These are phyloP conservation scores for Skeletonema potamos DNA, from an alignment of 108 stramenopile species.

Conservation along the genomic window DNA sequence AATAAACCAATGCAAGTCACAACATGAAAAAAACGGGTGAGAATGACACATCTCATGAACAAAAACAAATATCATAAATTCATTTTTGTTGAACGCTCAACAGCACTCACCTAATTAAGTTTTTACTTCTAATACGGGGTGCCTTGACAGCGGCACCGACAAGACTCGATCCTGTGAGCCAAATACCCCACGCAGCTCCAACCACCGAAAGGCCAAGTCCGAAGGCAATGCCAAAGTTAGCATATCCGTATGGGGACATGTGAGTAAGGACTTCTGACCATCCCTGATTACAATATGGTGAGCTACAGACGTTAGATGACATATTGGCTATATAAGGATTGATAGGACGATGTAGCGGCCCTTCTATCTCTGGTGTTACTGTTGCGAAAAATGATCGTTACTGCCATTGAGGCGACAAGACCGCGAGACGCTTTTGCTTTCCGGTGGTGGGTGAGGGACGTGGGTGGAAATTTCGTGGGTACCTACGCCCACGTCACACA, in stretches of 20 bases:
- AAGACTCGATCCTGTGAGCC: constrained; percentile 93
- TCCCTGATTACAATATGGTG: constrained; percentile 83
- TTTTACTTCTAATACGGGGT: constrained; percentile 97
- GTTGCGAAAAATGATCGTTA: constrained; percentile 1
- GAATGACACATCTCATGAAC: constrained; percentile 3
- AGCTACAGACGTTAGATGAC: constrained; percentile 55
- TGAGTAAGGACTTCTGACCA: constrained; percentile 98
- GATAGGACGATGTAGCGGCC: neutral
- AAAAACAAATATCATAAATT: neutral
- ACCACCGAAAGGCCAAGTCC: constrained; percentile 95
- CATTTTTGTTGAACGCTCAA: neutral
- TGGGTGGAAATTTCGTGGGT: neutral
- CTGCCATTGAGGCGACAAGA: neutral
- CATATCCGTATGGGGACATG: constrained; percentile 98
- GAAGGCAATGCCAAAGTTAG: constrained; percentile 96
- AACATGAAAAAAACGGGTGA: constrained; percentile 1
- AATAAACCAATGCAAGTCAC: neutral
- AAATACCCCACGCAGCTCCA: constrained; percentile 98
- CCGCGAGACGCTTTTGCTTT: too few relatives aligned
- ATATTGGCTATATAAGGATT: constrained; percentile 13
- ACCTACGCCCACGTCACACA: neutral
- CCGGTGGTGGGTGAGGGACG: neutral
- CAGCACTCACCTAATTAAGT: constrained; percentile 89
- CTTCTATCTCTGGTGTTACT: neutral
- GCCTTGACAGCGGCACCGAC: constrained; percentile 99